Conservation (phyloP, 2,329 filamentous ascomycete genomes). For the Cercospora zeae-maydis region DNA sequence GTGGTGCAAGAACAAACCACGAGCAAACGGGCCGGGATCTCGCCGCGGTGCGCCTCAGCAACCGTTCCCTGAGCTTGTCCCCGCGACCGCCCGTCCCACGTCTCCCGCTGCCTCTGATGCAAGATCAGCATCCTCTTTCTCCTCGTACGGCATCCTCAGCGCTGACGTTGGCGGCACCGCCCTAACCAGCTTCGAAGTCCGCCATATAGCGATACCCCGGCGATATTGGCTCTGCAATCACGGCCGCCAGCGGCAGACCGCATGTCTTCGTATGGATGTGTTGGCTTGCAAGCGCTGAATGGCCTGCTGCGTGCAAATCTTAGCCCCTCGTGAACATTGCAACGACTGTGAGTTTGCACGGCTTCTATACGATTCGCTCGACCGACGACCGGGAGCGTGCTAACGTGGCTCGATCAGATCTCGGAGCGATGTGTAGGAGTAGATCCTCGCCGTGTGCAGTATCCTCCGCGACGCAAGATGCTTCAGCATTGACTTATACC, state of each 20-base stretch:
- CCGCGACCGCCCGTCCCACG: neutral
- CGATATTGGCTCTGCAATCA: neutral
- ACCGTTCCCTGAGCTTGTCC: neutral
- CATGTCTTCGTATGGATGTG: conserved; percentile 2
- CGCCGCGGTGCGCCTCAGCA: neutral
- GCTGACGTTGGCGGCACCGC: neutral
- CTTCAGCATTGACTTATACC: neutral
- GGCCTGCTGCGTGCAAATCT: neutral
- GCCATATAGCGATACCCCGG: neutral
- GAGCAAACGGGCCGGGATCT: neutral
- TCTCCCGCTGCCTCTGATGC: neutral
- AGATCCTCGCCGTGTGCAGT: conserved; percentile 10
- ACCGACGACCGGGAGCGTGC: neutral
- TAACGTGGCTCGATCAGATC: neutral
- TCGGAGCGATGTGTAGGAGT: neutral
- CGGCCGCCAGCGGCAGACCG: conserved; percentile 2
- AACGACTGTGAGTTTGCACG: neutral
- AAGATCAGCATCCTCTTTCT: neutral
- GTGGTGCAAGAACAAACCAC: neutral
- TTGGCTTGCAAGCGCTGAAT: neutral
- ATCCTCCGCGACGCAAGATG: neutral
- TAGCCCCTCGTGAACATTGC: neutral
- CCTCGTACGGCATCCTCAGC: neutral
- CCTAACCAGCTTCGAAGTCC: neutral
- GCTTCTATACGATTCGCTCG: neutral